Base-by-base conservation (phyloP, 192 early-diverging fungal genomes). In the Paraglomus occultum region DNA sequence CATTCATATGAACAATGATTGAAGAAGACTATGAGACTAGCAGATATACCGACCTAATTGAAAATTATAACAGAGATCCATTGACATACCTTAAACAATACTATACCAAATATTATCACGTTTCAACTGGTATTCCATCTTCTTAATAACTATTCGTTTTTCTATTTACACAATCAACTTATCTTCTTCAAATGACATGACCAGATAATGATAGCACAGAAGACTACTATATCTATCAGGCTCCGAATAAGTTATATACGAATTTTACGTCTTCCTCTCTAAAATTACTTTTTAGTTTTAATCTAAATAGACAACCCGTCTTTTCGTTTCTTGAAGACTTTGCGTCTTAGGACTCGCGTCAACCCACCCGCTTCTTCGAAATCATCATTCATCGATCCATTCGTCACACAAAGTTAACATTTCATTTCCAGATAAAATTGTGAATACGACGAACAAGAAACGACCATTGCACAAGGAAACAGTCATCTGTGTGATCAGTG, bases 311-410 rank as follows among this genome's bases (percentile, higher is more conserved):
- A 50, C 49, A 31, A 31, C 2, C 11, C 54, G 38, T 20, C 17
- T 31, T 57, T 10, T 57, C 10, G 39, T 51, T 42, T 10, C 8
- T 42, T 42, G 51, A 31, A 65, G 63, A 53, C 45, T 72, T 10
- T 72, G 71, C 38, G 71, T 72, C 1, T 50, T 72, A 42, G 52
- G 71, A 46, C 48, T 72, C 23, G 63, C 71, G 1, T n/a, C 62
- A 4, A 52, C 49, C 5, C 64, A 72, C 46, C 64, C 64, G 43
- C 48, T 69, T 59, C 22, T 69, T 38, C 52, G 38, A 53, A 45
- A 43, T 42, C 61, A 42, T 43, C 52, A 10, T 44, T 54, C 52
- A 31, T 14, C 8, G 38, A 31, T n/a, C 17, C 39, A 20, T 14
- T n/a, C 22, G 5, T 40, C 61, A 20, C 18, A 11, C 14, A 12